A percentile compares a stretch with the other conserved stretches of the same genome.
Conservation (phyloP, 2,329 filamentous ascomycete species). For the Ramularia collo-cygni region DNA sequence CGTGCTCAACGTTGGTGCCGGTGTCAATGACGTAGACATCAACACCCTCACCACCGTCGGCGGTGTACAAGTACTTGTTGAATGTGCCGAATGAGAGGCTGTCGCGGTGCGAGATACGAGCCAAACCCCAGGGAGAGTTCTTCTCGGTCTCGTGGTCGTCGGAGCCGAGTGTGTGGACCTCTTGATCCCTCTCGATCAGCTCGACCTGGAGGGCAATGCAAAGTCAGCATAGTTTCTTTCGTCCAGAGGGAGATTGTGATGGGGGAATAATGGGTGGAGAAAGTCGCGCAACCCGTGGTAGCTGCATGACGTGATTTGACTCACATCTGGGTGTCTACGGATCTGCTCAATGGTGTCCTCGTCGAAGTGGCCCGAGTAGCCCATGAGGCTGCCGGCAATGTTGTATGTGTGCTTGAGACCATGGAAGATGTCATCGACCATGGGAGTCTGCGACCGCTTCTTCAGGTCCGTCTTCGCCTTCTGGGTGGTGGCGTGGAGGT, state of each 20-base stretch:
- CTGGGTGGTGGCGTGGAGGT: constrained; percentile 66
- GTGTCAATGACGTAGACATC: constrained; percentile 99
- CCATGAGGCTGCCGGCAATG: constrained; percentile 74
- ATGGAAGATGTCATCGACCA: constrained; percentile 63
- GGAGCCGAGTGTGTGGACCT: constrained; percentile 71
- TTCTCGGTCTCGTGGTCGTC: constrained; percentile 62
- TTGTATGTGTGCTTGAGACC: constrained; percentile 97
- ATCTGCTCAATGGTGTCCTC: constrained; percentile 89
- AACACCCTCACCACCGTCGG: constrained; percentile 89
- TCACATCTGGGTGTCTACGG: constrained; percentile 92
- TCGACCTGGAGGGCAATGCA: constrained; percentile 60
- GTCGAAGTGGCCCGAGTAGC: constrained; percentile 95
- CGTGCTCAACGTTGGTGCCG: constrained; percentile 86
- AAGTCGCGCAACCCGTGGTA: constrained; percentile 4
- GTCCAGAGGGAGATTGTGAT: background rate
- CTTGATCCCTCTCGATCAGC: constrained; percentile 89
- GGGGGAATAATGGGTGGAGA: background rate
- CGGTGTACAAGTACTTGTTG: constrained; percentile 95
- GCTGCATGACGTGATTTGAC: constrained; percentile 37
- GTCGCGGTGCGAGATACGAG: constrained; percentile 92
- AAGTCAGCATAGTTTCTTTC: constrained; percentile 4
- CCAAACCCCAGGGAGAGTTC: constrained; percentile 96
- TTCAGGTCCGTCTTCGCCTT: constrained; percentile 74
- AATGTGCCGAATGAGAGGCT: constrained; percentile 82
- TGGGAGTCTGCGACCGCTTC: constrained; percentile 72